Evolutionary conservation across 768 basidiomycete species (phyloP).

Genomic region (Boletus bicolor): DNA sequence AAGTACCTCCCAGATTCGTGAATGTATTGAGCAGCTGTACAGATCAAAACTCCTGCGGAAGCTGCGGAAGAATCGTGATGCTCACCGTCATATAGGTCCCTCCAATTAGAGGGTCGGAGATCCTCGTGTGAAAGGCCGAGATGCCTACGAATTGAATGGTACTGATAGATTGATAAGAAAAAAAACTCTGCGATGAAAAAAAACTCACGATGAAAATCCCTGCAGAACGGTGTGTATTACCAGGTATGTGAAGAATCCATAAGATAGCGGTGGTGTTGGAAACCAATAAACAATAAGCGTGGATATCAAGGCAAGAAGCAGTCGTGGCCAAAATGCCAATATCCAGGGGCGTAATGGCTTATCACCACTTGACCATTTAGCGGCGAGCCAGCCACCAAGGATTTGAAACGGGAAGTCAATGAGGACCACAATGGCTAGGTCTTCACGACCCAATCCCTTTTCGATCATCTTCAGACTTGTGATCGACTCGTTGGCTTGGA

Average conservation of each 20-base stretch:
- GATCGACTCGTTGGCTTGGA: conserved; percentile 89
- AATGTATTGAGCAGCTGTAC: conserved; percentile 89
- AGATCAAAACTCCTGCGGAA: conserved; percentile 5
- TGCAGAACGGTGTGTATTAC: conserved; percentile 79
- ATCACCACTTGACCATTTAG: conserved; percentile 83
- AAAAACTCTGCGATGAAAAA: neutral
- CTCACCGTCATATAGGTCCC: conserved; percentile 99
- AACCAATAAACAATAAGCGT: conserved; percentile 82
- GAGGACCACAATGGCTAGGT: conserved; percentile 90
- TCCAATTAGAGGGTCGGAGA: conserved; percentile 95
- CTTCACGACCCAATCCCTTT: conserved; percentile 93
- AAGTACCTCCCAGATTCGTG: conserved; percentile 94
- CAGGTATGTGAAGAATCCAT: conserved; percentile 76
- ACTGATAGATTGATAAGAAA: conserved; percentile 38
- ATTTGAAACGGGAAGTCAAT: conserved; percentile 99
- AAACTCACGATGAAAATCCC: conserved; percentile 77
- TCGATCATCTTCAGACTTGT: conserved; percentile 93
- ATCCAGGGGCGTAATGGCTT: conserved; percentile 85
- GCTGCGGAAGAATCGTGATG: neutral
- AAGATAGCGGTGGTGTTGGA: conserved; percentile 70
- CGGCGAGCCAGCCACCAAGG: conserved; percentile 89
- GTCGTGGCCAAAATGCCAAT: conserved; percentile 84
- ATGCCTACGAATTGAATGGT: conserved; percentile 99
- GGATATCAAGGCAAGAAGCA: conserved; percentile 67
- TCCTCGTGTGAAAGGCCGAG: conserved; percentile 96